Conservation (phyloP, 352 stramenopile genomes). For the Globisporangium paddicum region DNA sequence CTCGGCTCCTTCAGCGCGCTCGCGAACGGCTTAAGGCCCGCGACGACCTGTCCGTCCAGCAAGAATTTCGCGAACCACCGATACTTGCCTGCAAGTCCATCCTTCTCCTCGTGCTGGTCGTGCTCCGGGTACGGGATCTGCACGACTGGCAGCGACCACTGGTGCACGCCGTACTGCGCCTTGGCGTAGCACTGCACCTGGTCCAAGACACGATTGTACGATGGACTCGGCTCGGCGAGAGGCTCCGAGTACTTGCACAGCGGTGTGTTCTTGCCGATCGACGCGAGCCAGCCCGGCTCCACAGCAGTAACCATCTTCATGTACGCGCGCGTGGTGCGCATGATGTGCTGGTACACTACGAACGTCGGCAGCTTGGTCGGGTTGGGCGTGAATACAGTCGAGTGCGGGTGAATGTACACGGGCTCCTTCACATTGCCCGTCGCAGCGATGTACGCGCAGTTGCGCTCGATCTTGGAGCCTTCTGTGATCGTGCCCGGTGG, state of each 20-base stretch:
- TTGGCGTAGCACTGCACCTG: slow-evolving; percentile 78
- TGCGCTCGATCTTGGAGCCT: slow-evolving; percentile 79
- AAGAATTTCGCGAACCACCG: slow-evolving; percentile 86
- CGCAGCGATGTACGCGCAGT: slow-evolving; percentile 71
- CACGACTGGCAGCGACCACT: slow-evolving; percentile 59
- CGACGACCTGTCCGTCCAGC: slow-evolving; percentile 60
- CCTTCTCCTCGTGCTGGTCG: slow-evolving; percentile 23
- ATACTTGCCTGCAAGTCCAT: slow-evolving; percentile 44
- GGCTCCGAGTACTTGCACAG: slow-evolving; percentile 65
- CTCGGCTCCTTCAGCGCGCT: slow-evolving; percentile 92
- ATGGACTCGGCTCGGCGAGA: slow-evolving; percentile 53
- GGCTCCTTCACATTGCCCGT: slow-evolving; percentile 53
- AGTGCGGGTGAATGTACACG: slow-evolving; percentile 85
- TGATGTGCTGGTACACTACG: slow-evolving; percentile 78
- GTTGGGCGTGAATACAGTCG: slow-evolving; percentile 72
- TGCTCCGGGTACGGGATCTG: slow-evolving; percentile 48
- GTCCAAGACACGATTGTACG: slow-evolving; percentile 51
- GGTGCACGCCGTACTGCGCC: slow-evolving; percentile 64
- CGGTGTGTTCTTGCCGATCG: slow-evolving; percentile 68
- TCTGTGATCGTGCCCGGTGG: slow-evolving; percentile 70
- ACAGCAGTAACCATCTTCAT: slow-evolving; percentile 98
- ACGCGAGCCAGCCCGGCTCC: slow-evolving; percentile 95
- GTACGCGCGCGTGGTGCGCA: slow-evolving; percentile 81
- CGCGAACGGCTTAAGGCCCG: slow-evolving; percentile 75
- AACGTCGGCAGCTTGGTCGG: slow-evolving; percentile 58